Conservation (phyloP, 2,329 filamentous ascomycete genomes). For the Alternaria triticimaculans region DNA sequence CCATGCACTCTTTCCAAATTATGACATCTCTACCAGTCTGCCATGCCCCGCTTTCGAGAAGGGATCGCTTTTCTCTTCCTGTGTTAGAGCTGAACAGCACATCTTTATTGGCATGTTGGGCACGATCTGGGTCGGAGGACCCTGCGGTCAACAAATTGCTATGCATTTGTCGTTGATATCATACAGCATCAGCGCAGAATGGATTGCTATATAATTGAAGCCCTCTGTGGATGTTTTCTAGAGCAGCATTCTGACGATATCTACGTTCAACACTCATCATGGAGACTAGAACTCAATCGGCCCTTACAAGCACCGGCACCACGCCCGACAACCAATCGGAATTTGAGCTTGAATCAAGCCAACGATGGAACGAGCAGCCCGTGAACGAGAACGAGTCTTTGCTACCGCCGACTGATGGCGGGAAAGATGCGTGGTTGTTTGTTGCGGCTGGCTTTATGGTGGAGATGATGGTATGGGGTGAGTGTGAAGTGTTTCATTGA, state of each 20-base stretch:
- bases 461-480: slow-evolving; percentile 59
- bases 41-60: slow-evolving; percentile 2
- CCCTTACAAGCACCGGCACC: not conserved
- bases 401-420: slow-evolving; percentile 57
- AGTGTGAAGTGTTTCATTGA: not conserved
- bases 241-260: not conserved
- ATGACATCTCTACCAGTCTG: not conserved
- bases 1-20: not conserved
- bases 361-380: slow-evolving; percentile 6
- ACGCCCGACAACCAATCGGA: slow-evolving; percentile 1
- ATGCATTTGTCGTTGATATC: not conserved
- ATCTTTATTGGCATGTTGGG: not conserved
- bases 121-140: not conserved
- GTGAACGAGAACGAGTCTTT: slow-evolving; percentile 14
- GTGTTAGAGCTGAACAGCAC: not conserved
- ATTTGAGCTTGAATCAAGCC: slow-evolving; percentile 6
- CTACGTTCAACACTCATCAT: not conserved
- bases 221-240: not conserved
- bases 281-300: not conserved
- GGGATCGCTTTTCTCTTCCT: not conserved
- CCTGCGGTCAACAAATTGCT: not conserved
- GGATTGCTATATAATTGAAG: not conserved
- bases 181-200: not conserved
- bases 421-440: slow-evolving; percentile 60
- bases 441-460: slow-evolving; percentile 58